Evolutionary conservation across 352 stramenopile genomes (phyloP).

Genomic region (Pythium sukuiense): DNA sequence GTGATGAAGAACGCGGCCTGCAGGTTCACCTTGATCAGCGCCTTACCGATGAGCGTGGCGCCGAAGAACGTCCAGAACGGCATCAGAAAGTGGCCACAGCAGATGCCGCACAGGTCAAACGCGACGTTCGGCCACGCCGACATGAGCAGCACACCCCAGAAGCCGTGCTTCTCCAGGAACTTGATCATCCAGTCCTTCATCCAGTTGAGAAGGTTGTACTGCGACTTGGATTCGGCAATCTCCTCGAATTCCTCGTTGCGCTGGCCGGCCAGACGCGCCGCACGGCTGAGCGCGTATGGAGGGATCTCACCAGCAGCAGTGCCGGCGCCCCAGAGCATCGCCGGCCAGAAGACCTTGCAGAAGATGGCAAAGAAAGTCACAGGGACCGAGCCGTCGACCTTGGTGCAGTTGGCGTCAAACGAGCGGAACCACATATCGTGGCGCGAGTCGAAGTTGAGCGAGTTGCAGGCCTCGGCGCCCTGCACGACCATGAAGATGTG

Average conservation of each 20-base stretch:
- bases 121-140: slow-evolving; percentile 94
- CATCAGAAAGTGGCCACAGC: slow-evolving; percentile 94
- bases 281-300: slow-evolving; percentile 91
- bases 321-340: slow-evolving; percentile 91
- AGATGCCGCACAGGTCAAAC: slow-evolving; percentile 95
- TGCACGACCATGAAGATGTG: slow-evolving; percentile 94
- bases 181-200: slow-evolving; percentile 94
- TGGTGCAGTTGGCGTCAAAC: slow-evolving; percentile 70
- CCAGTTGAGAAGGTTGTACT: slow-evolving; percentile 88
- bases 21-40: slow-evolving; percentile 91
- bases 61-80: slow-evolving; percentile 96
- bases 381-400: slow-evolving; percentile 36
- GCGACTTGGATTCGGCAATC: slow-evolving; percentile 77
- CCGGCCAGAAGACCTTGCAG: slow-evolving; percentile 88
- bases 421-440: slow-evolving; percentile 91
- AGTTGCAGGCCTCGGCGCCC: slow-evolving; percentile 84
- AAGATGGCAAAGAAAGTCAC: slow-evolving; percentile 89
- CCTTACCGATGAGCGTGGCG: slow-evolving; percentile 93
- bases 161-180: slow-evolving; percentile 91
- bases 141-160: slow-evolving; percentile 93
- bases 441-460: slow-evolving; percentile 85
- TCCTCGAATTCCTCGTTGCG: slow-evolving; percentile 91
- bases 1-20: slow-evolving; percentile 91
- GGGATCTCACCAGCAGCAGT: slow-evolving; percentile 94
- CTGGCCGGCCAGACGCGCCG: slow-evolving; percentile 79